A percentile compares a stretch with the other conserved stretches of the same genome.
Conservation (phyloP, 2,329 filamentous ascomycete species). For the Teratosphaeria epicoccoides region DNA sequence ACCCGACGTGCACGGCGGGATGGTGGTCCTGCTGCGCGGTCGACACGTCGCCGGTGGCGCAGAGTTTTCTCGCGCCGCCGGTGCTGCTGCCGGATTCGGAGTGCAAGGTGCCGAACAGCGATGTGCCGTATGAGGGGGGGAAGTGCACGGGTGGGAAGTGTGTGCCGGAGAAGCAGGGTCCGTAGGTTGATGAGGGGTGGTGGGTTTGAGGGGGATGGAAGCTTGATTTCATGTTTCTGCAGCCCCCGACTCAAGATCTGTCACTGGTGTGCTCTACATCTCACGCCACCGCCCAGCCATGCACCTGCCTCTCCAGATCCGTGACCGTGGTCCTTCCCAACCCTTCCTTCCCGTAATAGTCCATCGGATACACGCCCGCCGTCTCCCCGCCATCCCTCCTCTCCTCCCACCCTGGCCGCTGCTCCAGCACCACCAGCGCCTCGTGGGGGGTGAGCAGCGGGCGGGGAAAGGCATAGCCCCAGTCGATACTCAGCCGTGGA, state of each 20-base stretch:
- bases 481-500: slow-evolving; percentile 93
- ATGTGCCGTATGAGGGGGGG: too few relatives aligned
- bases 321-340: slow-evolving; percentile 61
- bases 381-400: slow-evolving; percentile 23
- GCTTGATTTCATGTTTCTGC: too few relatives aligned
- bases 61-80: neutral
- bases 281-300: neutral
- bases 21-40: neutral
- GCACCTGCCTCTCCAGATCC: slow-evolving; percentile 9
- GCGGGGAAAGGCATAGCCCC: slow-evolving; percentile 89
- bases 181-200: too few relatives aligned
- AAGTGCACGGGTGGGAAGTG: neutral
- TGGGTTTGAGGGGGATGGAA: too few relatives aligned
- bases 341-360: slow-evolving; percentile 91
- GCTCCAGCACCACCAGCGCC: slow-evolving; percentile 78
- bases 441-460: slow-evolving; percentile 91
- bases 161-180: too few relatives aligned
- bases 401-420: slow-evolving; percentile 56
- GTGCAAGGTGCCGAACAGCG: too few relatives aligned
- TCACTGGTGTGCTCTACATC: too few relatives aligned
- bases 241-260: too few relatives aligned
- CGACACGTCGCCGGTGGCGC: neutral
- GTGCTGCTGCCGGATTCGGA: neutral
- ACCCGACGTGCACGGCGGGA: neutral
- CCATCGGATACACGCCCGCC: slow-evolving; percentile 68